phyloP scores from a whole-genome alignment of 2,329 filamentous ascomycete genomes.

The Colletotrichum sidae region DNA sequence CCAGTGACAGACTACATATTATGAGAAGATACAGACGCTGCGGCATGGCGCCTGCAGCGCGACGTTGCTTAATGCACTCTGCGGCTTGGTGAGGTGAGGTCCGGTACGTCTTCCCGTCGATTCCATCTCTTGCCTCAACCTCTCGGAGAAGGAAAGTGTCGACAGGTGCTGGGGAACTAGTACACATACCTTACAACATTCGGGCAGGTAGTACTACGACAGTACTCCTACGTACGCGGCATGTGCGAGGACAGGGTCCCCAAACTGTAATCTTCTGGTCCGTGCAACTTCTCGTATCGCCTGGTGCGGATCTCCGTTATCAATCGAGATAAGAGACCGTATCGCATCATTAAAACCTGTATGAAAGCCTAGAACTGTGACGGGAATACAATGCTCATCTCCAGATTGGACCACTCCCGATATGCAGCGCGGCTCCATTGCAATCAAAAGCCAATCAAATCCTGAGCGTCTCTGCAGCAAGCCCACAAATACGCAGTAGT shows the following conservation, averaged over 20 bases:
- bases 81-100: slow-evolving; percentile 14
- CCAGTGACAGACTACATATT: background rate
- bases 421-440: background rate
- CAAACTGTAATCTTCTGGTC: slow-evolving; percentile 1
- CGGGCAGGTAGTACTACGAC: no score
- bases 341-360: slow-evolving; percentile 11
- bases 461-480: background rate
- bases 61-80: slow-evolving; percentile 12
- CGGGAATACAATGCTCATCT: slow-evolving; percentile 15
- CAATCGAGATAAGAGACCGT: background rate
- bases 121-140: slow-evolving; percentile 1
- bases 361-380: slow-evolving; percentile 18
- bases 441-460: slow-evolving; percentile 21
- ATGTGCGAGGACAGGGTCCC: no score
- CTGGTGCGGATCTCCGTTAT: slow-evolving; percentile 30
- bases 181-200: no score
- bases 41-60: slow-evolving; percentile 30
- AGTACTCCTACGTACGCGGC: no score
- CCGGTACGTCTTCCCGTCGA: background rate
- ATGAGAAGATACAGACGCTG: slow-evolving; percentile 25
- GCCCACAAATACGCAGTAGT: background rate
- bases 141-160: background rate
- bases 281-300: slow-evolving; percentile 1
- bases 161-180: background rate
- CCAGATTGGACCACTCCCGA: background rate